phyloP scores from a whole-genome alignment of 345 rosid species.

The Lumnitzera racemosa region DNA sequence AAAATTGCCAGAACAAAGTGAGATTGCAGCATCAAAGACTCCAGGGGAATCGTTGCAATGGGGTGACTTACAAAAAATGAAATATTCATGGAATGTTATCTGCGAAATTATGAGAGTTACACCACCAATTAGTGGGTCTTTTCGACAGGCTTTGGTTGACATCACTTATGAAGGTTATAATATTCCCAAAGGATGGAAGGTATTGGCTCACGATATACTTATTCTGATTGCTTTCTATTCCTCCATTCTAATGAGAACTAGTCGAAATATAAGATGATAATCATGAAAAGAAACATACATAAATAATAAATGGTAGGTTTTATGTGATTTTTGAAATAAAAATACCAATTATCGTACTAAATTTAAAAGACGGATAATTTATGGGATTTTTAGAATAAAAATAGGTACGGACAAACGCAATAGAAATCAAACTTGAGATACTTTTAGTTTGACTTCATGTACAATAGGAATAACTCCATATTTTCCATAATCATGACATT shows the following conservation, averaged over 20 bases:
- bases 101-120: constrained; percentile 20
- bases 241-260: too few species aligned
- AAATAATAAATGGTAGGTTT: too few species aligned
- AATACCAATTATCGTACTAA: not conserved
- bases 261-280: too few species aligned
- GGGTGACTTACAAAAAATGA: constrained; percentile 23
- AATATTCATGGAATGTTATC: constrained; percentile 21
- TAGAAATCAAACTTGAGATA: too few species aligned
- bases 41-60: constrained; percentile 14
- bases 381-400: too few species aligned
- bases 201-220: not conserved
- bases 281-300: too few species aligned
- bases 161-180: constrained; percentile 20
- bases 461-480: too few species aligned
- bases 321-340: not conserved
- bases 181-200: constrained; percentile 32
- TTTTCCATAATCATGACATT: too few species aligned
- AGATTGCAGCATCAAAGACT: constrained; percentile 13
- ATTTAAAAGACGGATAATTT: not conserved
- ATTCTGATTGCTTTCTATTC: too few species aligned
- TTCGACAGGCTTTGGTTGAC: constrained; percentile 20
- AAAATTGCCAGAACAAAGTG: constrained; percentile 13
- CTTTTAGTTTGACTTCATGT: too few species aligned
- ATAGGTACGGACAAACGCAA: too few species aligned
- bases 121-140: constrained; percentile 14